Evolutionary conservation across 495 filamentous ascomycete genomes (phyloP).

Genomic region (Aspergillus taichungensis): DNA sequence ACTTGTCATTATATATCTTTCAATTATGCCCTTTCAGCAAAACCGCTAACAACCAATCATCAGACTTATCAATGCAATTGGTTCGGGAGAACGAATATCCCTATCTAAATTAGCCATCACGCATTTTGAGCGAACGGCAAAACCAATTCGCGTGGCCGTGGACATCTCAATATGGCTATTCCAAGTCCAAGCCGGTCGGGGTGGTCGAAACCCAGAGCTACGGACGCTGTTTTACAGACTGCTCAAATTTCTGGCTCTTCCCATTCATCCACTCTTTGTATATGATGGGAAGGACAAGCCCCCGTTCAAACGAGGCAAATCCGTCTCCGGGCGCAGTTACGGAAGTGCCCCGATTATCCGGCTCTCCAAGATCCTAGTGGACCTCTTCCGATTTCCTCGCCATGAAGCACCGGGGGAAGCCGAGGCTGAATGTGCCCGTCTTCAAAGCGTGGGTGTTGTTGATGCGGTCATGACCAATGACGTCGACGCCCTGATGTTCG

Average conservation of each 20-base stretch:
- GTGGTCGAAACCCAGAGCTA: conserved; percentile 83
- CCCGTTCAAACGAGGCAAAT: conserved; percentile 73
- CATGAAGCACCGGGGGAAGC: conserved; percentile 93
- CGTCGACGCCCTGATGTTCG: conserved; percentile 98
- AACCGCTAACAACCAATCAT: conserved; percentile 11
- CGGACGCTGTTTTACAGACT: conserved; percentile 91
- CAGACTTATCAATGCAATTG: conserved; percentile 86
- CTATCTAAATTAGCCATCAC: conserved; percentile 75
- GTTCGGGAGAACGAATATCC: conserved; percentile 67
- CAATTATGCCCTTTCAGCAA: not conserved
- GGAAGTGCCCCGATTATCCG: conserved; percentile 43
- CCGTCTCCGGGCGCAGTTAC: conserved; percentile 26
- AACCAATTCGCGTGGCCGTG: conserved; percentile 80
- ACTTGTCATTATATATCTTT: conserved; percentile 11
- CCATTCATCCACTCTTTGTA: conserved; percentile 85
- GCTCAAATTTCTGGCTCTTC: conserved; percentile 67
- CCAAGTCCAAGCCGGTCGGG: conserved; percentile 76
- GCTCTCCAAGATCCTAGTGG: conserved; percentile 68
- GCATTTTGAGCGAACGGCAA: conserved; percentile 57
- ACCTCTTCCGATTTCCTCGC: conserved; percentile 73
- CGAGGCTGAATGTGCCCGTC: conserved; percentile 86
- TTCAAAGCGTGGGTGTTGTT: conserved; percentile 78
- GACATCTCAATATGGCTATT: conserved; percentile 98
- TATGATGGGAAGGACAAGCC: conserved; percentile 93
- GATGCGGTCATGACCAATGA: conserved; percentile 96